phyloP scores from a whole-genome alignment of 2,329 filamentous ascomycete genomes.

The Tolypocladium pustulatum region DNA sequence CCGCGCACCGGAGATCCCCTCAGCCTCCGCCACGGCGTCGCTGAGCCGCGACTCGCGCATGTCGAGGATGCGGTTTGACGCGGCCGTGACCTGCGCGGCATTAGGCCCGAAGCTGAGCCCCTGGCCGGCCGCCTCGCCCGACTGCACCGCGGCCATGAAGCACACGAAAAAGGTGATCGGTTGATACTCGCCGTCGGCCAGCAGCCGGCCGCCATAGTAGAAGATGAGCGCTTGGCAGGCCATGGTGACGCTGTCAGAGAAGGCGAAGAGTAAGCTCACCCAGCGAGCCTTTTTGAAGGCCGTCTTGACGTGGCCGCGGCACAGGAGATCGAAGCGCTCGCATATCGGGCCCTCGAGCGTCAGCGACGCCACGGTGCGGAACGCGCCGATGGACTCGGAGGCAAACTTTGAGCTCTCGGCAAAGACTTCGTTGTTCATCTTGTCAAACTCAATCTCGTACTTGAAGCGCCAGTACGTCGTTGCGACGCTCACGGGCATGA shows the following conservation, averaged over 20 bases:
- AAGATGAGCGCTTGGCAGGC: slow-evolving; percentile 54
- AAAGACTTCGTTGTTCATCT: slow-evolving; percentile 58
- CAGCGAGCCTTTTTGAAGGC: slow-evolving; percentile 53
- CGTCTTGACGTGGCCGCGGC: slow-evolving; percentile 44
- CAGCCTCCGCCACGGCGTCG: slow-evolving; percentile 18
- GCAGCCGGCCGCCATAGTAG: slow-evolving; percentile 54
- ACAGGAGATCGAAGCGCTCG: slow-evolving; percentile 47
- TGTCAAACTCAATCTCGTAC: slow-evolving; percentile 57
- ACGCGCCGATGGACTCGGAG: slow-evolving; percentile 62
- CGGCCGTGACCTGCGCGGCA: slow-evolving; percentile 46
- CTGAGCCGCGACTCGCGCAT: slow-evolving; percentile 32
- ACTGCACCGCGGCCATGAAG: slow-evolving; percentile 58
- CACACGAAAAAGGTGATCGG: slow-evolving; percentile 40
- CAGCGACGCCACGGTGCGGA: slow-evolving; percentile 60
- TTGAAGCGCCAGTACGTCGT: slow-evolving; percentile 41
- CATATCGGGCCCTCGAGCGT: slow-evolving; percentile 59
- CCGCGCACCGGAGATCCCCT: slow-evolving; percentile 31
- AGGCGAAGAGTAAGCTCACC: slow-evolving; percentile 55
- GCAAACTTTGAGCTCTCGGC: slow-evolving; percentile 64
- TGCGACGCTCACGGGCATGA: slow-evolving; percentile 37
- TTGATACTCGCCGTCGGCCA: slow-evolving; percentile 38
- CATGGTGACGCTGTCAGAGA: slow-evolving; percentile 57
- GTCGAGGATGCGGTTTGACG: slow-evolving; percentile 49
- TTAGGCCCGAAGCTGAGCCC: slow-evolving; percentile 59
- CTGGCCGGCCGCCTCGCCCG: slow-evolving; percentile 55